Base-by-base conservation (phyloP, 2,329 filamentous ascomycete species). In the Raffaelea albimanens region DNA sequence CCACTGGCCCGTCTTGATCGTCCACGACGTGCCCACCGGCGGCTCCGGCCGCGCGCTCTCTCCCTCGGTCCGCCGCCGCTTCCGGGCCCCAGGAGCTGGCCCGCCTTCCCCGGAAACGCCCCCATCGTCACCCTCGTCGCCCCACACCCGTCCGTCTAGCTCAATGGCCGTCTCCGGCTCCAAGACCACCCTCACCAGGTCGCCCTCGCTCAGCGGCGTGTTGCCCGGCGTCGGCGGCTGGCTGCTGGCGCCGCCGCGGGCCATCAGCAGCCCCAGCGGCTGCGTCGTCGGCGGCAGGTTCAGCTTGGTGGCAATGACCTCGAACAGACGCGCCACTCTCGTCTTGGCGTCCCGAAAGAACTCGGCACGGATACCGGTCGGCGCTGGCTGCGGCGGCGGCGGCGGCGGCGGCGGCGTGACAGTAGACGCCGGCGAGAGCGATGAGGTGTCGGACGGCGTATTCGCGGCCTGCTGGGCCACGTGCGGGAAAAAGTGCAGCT, bases 281-380 rank as follows among this genome's bases (percentile, higher is more conserved):
- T 76, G 55, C 0, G 70, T 72, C 1, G 73, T 74, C 0, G 70
- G 68, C 11, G 84, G 79, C 5, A 89, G 63, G 52, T 83, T 85
- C 55, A 93, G 76, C 62, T 91, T 94, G 31, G 82, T 83, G 2
- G 85, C 80, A n/a, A 95, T 75, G 9, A 95, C 83, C 56, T 87
- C 83, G 54, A 94, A 79, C 5, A 96, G 69, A 47, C 81, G 82
- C 0, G 80, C 75, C 18, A 96, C 72, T 45, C 87, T 76, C 11
- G 78, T 73, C 54, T 84, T 83, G 5, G 82, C 78, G 42, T 85
- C 76, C 14, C 80, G 78, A 55, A 85, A 78, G 65, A 96, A 94
- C 53, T 86, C 80, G 2, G 80, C 82, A n/a, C 79, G 73, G 57
- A 78, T 72, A 14, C 61, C 45, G 13, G 33, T 5, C 22, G 13